These are phyloP conservation scores for Leptosphaerulina australis DNA, from an alignment of 2,329 filamentous ascomycete species.

Conservation along the genomic window DNA sequence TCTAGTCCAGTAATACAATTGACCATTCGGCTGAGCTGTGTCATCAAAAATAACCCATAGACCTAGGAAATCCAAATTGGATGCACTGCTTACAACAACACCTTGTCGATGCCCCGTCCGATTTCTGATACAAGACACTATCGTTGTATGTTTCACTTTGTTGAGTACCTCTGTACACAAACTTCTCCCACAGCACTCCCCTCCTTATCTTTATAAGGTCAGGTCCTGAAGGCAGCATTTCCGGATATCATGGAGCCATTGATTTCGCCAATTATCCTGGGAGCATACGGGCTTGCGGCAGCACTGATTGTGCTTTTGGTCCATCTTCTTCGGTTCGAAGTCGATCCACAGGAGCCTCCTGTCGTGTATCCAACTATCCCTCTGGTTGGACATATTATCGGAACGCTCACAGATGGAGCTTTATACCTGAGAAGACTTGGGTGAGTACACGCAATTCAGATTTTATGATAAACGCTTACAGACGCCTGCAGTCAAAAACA, in stretches of 20 bases:
- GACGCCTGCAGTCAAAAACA: slow-evolving; percentile 20
- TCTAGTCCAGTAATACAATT: too few species aligned
- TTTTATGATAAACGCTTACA: not conserved
- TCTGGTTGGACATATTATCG: slow-evolving; percentile 55
- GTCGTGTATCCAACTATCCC: slow-evolving; percentile 51
- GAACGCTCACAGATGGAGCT: slow-evolving; percentile 46
- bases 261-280: slow-evolving; percentile 5
- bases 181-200: not conserved
- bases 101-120: not conserved
- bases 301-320: slow-evolving; percentile 11
- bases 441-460: slow-evolving; percentile 31
- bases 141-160: too few species aligned
- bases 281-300: slow-evolving; percentile 12
- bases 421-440: slow-evolving; percentile 49
- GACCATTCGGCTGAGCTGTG: too few species aligned
- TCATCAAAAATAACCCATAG: too few species aligned
- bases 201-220: not conserved
- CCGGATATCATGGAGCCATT: not conserved
- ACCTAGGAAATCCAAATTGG: too few species aligned
- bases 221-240: not conserved
- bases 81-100: too few species aligned
- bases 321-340: slow-evolving; percentile 20
- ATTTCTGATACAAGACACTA: not conserved
- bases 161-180: too few species aligned
- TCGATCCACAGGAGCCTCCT: slow-evolving; percentile 52